Conservation (phyloP, 2,329 filamentous ascomycete species). For the Xenosphaeropsis pyriputrescens region DNA sequence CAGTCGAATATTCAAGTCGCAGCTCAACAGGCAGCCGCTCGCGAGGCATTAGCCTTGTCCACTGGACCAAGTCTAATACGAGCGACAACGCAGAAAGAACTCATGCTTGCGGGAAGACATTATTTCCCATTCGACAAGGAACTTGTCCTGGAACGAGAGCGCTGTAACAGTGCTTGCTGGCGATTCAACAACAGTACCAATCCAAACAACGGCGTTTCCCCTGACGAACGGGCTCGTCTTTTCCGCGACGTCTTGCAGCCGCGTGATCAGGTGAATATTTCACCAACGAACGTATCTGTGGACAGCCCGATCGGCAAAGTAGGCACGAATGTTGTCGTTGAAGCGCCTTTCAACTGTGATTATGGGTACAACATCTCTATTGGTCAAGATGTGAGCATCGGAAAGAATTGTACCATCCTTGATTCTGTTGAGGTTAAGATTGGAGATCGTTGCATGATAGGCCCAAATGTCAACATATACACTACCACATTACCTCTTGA, state of each 20-base stretch:
- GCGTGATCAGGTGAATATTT: constrained; percentile 36
- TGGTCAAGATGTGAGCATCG: constrained; percentile 72
- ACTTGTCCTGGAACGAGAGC: constrained; percentile 69
- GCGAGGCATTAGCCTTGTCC: too few species aligned
- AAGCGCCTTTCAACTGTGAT: constrained; percentile 82
- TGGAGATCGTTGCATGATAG: constrained; percentile 62
- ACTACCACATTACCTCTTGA: constrained; percentile 62
- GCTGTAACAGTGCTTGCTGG: constrained; percentile 69
- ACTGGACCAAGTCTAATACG: constrained; percentile 7
- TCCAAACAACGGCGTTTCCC: constrained; percentile 55
- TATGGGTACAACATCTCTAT: constrained; percentile 93
- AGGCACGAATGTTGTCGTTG: constrained; percentile 64
- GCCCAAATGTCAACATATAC: constrained; percentile 76
- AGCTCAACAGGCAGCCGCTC: constrained; percentile 9
- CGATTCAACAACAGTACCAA: constrained; percentile 77
- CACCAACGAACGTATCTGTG: constrained; percentile 36
- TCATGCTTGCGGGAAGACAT: constrained; percentile 71
- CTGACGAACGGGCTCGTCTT: constrained; percentile 50
- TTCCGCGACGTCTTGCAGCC: constrained; percentile 61
- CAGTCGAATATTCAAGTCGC: constrained; percentile 11
- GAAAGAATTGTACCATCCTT: constrained; percentile 69
- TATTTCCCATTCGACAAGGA: constrained; percentile 70
- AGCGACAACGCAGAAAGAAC: constrained; percentile 61
- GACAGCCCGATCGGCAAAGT: constrained; percentile 44
- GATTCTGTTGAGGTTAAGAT: constrained; percentile 78